Percentiles rank a stretch among this genome's conserved stretches.
phyloP scores from a whole-genome alignment of 2,329 filamentous ascomycete genomes.

The Chrysoporthe puriensis region DNA sequence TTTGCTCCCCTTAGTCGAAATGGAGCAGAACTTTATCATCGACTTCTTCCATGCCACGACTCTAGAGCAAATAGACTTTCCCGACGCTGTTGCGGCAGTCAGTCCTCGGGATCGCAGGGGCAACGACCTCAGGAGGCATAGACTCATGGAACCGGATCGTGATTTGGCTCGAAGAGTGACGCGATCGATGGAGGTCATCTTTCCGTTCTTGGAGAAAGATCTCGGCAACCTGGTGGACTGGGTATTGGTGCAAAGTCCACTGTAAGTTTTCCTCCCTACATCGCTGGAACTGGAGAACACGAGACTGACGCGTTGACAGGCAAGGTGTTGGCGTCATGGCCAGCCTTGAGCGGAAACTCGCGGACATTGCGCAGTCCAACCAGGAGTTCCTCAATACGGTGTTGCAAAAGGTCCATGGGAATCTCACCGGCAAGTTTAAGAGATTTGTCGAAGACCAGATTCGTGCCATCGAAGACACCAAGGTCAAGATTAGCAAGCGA shows the following conservation, averaged over 20 bases:
- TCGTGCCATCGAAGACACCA: constrained; percentile 94
- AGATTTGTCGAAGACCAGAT: constrained; percentile 95
- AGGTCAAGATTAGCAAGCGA: constrained; percentile 98
- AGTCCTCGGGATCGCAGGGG: constrained; percentile 70
- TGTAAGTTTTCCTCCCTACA: constrained; percentile 62
- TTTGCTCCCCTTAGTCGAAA: constrained; percentile 78
- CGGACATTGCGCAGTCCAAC: constrained; percentile 83
- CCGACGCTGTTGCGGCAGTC: constrained; percentile 72
- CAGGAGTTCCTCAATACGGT: constrained; percentile 85
- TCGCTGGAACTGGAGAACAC: constrained; percentile 1
- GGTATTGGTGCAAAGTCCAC: constrained; percentile 76
- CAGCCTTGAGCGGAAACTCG: constrained; percentile 76
- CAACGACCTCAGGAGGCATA: constrained; percentile 72
- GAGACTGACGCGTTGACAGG: constrained; percentile 45
- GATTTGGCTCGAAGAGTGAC: constrained; percentile 82
- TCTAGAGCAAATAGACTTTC: constrained; percentile 78
- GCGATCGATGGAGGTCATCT: constrained; percentile 88
- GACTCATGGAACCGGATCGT: constrained; percentile 86
- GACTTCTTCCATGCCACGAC: constrained; percentile 97
- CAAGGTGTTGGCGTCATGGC: constrained; percentile 89
- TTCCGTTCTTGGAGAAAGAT: constrained; percentile 78
- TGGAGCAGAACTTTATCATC: constrained; percentile 97
- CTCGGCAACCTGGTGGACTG: constrained; percentile 82
- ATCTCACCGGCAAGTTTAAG: constrained; percentile 75
- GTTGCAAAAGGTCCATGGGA: constrained; percentile 77